These are phyloP conservation scores for Phytophthora sp. DNA, from an alignment of 352 stramenopile genomes.

Conservation along the genomic window DNA sequence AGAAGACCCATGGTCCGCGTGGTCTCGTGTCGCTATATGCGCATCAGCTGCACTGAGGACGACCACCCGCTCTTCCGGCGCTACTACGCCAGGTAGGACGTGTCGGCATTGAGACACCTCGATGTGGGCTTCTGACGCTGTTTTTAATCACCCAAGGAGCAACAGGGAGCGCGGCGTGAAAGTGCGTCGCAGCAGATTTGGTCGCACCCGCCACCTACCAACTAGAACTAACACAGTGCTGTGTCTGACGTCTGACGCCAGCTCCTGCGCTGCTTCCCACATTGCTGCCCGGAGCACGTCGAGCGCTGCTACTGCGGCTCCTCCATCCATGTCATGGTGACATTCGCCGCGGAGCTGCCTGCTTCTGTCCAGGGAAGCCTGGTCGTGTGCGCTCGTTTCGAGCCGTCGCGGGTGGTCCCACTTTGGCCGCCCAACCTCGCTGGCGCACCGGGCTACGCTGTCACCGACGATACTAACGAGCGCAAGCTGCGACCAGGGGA, in stretches of 20 bases:
- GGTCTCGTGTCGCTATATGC: slow-evolving; percentile 24
- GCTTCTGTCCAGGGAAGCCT: slow-evolving; percentile 13
- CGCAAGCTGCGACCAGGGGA: slow-evolving; percentile 27
- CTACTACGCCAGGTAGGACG: slow-evolving; percentile 35
- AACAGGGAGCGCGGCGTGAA: slow-evolving; percentile 25
- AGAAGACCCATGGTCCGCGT: slow-evolving; percentile 17
- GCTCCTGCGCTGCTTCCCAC: slow-evolving; percentile 45
- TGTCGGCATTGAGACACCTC: too few relatives aligned
- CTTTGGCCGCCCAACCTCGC: slow-evolving; percentile 11
- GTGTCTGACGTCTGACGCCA: neutral
- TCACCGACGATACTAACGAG: neutral
- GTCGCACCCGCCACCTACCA: too few relatives aligned
- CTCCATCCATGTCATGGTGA: slow-evolving; percentile 37
- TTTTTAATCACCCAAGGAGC: slow-evolving; percentile 9
- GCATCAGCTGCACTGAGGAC: slow-evolving; percentile 26
- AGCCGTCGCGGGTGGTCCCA: slow-evolving; percentile 19
- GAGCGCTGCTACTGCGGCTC: slow-evolving; percentile 44
- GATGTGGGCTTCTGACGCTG: too few relatives aligned
- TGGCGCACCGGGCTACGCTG: neutral
- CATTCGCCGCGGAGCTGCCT: slow-evolving; percentile 11
- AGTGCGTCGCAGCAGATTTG: too few relatives aligned
- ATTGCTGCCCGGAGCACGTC: slow-evolving; percentile 48
- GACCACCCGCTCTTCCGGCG: slow-evolving; percentile 36
- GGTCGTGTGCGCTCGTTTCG: slow-evolving; percentile 44
- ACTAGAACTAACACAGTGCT: too few relatives aligned